These are phyloP conservation scores for Lachnellula willkommii DNA, from an alignment of 2,329 filamentous ascomycete species.

Conservation along the genomic window DNA sequence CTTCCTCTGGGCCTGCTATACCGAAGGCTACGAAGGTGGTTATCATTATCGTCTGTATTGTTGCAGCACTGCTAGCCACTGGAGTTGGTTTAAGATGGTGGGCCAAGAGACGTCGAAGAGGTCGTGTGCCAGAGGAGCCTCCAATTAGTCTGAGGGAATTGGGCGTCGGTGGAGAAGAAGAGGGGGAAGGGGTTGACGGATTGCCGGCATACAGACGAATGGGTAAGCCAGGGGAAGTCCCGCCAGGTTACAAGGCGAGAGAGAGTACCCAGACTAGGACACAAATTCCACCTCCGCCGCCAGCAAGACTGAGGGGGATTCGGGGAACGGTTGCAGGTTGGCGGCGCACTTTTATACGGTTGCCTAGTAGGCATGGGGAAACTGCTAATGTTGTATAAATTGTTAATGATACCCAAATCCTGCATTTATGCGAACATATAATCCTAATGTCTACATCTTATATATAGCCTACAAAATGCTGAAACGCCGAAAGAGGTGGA, in stretches of 20 bases:
- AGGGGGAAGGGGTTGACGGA: not conserved
- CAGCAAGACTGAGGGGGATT: not conserved
- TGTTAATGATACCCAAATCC: not conserved
- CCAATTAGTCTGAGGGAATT: not conserved
- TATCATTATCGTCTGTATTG: constrained; percentile 2
- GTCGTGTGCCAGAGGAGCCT: not conserved
- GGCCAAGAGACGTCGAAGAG: not conserved
- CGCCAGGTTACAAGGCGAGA: not conserved
- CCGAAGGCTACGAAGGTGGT: constrained; percentile 1
- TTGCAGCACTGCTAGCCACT: not conserved
- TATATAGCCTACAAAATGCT: too few relatives aligned
- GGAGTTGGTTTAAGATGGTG: not conserved
- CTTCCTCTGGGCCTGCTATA: not conserved
- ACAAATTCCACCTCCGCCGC: not conserved
- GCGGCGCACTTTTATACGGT: not conserved
- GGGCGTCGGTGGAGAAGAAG: not conserved
- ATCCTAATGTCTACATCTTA: constrained; percentile 41
- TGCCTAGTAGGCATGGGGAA: not conserved
- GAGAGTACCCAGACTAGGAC: not conserved
- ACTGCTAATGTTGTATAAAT: not conserved
- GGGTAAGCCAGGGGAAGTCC: constrained; percentile 3
- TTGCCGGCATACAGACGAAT: constrained; percentile 7
- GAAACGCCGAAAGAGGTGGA: too few relatives aligned
- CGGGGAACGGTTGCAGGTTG: not conserved
- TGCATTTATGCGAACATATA: constrained; percentile 24